A percentile compares a stretch with the other conserved stretches of the same genome.
Evolutionary conservation across 768 basidiomycete genomes (phyloP).

Genomic region (Suillus placidus): DNA sequence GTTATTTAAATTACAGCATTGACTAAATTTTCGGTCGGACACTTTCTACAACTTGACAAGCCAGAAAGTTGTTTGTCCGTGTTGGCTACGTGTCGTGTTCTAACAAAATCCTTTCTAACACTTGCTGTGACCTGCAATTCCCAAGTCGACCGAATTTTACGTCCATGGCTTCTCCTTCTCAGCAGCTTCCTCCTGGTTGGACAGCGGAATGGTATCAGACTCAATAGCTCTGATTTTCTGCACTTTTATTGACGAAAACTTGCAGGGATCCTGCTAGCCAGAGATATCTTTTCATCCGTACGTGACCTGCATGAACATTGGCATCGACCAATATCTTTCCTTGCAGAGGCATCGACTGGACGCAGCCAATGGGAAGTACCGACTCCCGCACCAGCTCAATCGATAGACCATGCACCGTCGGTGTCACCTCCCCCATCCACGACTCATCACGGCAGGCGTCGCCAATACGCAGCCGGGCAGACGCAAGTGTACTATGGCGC

Average conservation of each 20-base stretch:
- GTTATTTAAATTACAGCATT: background rate
- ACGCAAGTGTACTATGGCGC: conserved; percentile 84
- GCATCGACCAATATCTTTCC: conserved; percentile 12
- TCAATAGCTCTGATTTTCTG: background rate
- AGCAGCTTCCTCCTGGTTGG: conserved; percentile 91
- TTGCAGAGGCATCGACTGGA: conserved; percentile 77
- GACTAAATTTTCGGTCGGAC: background rate
- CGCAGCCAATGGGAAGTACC: conserved; percentile 92
- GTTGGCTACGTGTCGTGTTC: conserved; percentile 24
- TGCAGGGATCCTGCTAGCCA: conserved; percentile 79
- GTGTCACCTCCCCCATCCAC: conserved; percentile 45
- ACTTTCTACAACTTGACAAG: background rate
- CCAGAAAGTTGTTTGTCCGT: conserved; percentile 20
- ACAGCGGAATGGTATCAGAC: conserved; percentile 80
- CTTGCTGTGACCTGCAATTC: background rate
- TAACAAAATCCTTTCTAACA: background rate
- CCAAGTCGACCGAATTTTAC: conserved; percentile 1
- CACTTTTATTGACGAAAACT: conserved; percentile 17
- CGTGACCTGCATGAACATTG: conserved; percentile 34
- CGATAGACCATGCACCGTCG: conserved; percentile 45
- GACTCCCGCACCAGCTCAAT: conserved; percentile 37
- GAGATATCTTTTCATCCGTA: conserved; percentile 88
- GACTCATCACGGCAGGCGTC: conserved; percentile 64
- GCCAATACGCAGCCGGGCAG: conserved; percentile 94
- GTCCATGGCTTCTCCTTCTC: conserved; percentile 49